phyloP scores from a whole-genome alignment of 2,329 filamentous ascomycete species.

The Trichophyton equinum region DNA sequence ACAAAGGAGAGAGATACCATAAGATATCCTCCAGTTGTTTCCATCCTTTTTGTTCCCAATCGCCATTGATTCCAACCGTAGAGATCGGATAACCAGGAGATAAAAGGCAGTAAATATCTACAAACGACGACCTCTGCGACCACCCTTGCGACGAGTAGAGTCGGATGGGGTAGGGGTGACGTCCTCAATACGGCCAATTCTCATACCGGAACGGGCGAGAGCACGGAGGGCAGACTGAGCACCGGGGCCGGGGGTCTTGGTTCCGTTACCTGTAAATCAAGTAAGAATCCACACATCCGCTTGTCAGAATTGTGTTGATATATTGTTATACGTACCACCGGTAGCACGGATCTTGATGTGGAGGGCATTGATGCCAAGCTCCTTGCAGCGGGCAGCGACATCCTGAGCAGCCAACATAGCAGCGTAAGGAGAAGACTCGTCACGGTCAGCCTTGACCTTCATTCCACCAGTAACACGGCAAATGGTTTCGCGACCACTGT shows the following conservation, averaged over 20 bases:
- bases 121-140: conserved; percentile 99
- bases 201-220: conserved; percentile 98
- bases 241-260: conserved; percentile 98
- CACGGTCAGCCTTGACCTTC: conserved; percentile 99
- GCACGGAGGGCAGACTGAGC: conserved; percentile 98
- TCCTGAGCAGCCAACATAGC: conserved; percentile 99
- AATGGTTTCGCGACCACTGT: conserved; percentile 98
- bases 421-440: conserved; percentile 99
- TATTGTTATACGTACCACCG: conserved; percentile 55
- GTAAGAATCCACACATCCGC: neutral
- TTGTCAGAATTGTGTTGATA: neutral
- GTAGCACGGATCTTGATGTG: conserved; percentile 99
- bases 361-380: conserved; percentile 80
- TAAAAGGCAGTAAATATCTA: conserved; percentile 37
- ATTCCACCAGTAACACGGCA: conserved; percentile 99
- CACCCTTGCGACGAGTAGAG: conserved; percentile 98
- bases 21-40: conserved; percentile 20
- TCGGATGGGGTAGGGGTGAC: conserved; percentile 98
- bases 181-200: conserved; percentile 99
- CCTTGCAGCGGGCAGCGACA: conserved; percentile 81
- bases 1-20: conserved; percentile 22
- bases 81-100: conserved; percentile 7
- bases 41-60: conserved; percentile 18
- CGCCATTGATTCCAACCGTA: conserved; percentile 11
- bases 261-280: conserved; percentile 66